Base-by-base conservation (phyloP, 1,284 basidiomycete species). In the Apiotrichum brassicae region DNA sequence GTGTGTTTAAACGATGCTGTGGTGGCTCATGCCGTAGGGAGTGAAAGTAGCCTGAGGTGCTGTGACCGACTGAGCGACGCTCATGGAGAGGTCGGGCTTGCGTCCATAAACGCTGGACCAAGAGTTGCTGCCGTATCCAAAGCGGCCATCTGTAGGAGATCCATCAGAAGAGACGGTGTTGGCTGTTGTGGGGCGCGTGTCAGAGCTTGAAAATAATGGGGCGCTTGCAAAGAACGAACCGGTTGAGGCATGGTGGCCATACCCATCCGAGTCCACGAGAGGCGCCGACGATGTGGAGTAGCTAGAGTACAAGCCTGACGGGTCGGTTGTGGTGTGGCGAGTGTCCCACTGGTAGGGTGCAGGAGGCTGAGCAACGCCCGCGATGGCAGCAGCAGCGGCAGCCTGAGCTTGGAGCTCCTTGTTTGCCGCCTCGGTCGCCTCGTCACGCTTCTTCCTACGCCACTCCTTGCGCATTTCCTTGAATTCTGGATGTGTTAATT, bases 391-490 rank as follows among this genome's bases (percentile, higher is more conserved):
- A 13, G 32, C 39, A 3, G 46, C 51, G 4, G 44, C 48, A 3
- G 53, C 49, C 4, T 46, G 46, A n/a, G 41, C 41, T 20, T 46
- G 26, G 36, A 46, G 36, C 36, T 56, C 49, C 44, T 54, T 62
- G 54, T 44, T 62, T 53, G 25, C 46, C 11, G 57, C 53, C 34
- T 56, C 63, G 32, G 58, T 59, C 6, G 49, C 49, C 20, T 49
- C 47, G 59, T 88, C 86, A 73, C 92, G 89, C 78, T 93, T 97
- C 63, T 84, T 82, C 75, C 88, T 89, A 47, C 91, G 82, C 91
- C 92, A 95, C 61, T 87, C 86, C 71, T 93, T 95, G 56, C 93
- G 83, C 68, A 95, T 84, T 65, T 97, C 94, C 71, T 95, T 97
- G 78, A 97, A 97, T 76, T 97, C 93, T 94, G 69, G 8, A 8